These are phyloP conservation scores for Xerocomus nothofagi DNA, from an alignment of 1,284 basidiomycete species.

Conservation along the genomic window DNA sequence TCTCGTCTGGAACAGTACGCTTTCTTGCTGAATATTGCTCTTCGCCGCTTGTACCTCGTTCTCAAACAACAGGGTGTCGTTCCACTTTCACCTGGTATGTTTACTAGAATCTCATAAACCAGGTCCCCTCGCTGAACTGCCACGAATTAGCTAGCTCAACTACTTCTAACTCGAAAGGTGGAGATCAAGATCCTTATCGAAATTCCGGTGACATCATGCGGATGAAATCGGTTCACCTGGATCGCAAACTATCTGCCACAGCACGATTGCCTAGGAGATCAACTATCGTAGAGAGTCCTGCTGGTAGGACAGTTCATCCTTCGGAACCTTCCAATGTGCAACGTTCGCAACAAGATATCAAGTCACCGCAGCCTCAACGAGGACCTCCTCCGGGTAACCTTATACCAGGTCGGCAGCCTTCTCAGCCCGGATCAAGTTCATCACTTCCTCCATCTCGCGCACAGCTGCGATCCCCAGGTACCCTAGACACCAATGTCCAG, in stretches of 20 bases:
- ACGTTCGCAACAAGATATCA: constrained; percentile 37
- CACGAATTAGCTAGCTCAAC: constrained; percentile 37
- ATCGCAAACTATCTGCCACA: constrained; percentile 92
- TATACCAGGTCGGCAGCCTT: constrained; percentile 37
- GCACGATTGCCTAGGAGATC: constrained; percentile 91
- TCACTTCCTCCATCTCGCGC: constrained; percentile 39
- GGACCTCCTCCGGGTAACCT: constrained; percentile 33
- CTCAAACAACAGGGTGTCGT: constrained; percentile 92
- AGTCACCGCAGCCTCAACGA: constrained; percentile 37
- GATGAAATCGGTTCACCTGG: constrained; percentile 90
- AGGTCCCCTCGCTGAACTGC: constrained; percentile 14
- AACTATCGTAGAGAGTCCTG: constrained; percentile 94
- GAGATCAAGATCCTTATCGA: constrained; percentile 73
- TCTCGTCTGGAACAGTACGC: constrained; percentile 97
- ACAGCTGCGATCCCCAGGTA: constrained; percentile 41
- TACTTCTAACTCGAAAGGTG: constrained; percentile 34
- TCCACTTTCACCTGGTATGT: constrained; percentile 72
- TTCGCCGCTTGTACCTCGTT: constrained; percentile 88
- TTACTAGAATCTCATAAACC: constrained; percentile 4
- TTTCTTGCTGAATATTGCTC: constrained; percentile 93
- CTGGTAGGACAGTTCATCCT: constrained; percentile 81
- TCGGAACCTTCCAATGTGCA: constrained; percentile 46
- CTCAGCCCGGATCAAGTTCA: constrained; percentile 32
- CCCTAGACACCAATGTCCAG: constrained; percentile 38
- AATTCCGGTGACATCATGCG: constrained; percentile 91